A percentile compares a stretch with the other conserved stretches of the same genome.
phyloP scores from a whole-genome alignment of 164 flowering plant genomes.

The Platanus orientalis region DNA sequence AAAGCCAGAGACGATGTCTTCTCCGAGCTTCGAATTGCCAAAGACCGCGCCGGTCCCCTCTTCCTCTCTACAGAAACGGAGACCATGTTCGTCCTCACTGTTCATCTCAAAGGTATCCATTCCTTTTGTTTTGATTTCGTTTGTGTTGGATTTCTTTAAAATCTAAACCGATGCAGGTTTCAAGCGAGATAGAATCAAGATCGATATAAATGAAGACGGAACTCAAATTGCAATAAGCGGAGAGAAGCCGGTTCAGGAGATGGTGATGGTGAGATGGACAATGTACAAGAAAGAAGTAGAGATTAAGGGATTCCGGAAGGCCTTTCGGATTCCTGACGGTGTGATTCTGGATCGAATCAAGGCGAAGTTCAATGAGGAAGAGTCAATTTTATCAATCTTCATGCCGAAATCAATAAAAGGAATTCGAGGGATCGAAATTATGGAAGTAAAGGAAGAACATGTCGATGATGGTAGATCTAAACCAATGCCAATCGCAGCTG shows the following conservation, averaged over 20 bases:
- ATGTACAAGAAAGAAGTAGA: conserved; percentile 30
- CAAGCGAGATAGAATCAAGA: conserved; percentile 26
- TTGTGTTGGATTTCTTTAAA: too few relatives aligned
- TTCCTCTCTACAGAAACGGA: conserved; percentile 57
- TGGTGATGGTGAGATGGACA: conserved; percentile 29
- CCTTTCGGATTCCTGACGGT: conserved; percentile 46
- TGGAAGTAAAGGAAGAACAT: conserved; percentile 38
- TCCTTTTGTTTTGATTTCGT: too few relatives aligned
- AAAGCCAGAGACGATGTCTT: conserved; percentile 34
- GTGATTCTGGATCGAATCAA: conserved; percentile 45
- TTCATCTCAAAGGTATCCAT: conserved; percentile 51
- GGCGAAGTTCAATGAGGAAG: conserved; percentile 40
- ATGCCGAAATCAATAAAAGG: conserved; percentile 51
- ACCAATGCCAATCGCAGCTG: not conserved
- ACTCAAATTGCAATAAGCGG: conserved; percentile 34
- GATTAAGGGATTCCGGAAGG: conserved; percentile 36
- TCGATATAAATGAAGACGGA: conserved; percentile 49
- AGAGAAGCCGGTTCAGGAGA: conserved; percentile 38
- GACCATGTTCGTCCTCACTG: conserved; percentile 49
- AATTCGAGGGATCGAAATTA: conserved; percentile 29
- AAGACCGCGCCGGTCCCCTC: conserved; percentile 38
- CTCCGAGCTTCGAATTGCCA: conserved; percentile 34
- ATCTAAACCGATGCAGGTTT: conserved; percentile 30
- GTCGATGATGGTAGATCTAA: not conserved
- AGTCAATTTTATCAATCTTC: conserved; percentile 28